Conservation (phyloP, 1,284 basidiomycete genomes). For the Polyporus tsugae region DNA sequence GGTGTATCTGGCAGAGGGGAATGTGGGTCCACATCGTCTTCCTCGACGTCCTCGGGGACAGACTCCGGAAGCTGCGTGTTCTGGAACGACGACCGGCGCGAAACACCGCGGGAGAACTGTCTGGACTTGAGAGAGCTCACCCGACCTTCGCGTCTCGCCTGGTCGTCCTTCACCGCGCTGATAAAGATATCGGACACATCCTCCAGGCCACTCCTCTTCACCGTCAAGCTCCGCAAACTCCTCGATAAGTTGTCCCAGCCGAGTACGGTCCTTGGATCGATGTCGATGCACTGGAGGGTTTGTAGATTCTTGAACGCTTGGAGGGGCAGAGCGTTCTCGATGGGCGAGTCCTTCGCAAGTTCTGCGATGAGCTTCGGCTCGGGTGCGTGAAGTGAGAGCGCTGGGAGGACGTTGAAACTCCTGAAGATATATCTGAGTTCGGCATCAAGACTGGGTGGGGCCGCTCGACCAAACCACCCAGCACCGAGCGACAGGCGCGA, state of each 20-base stretch:
- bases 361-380: conserved; percentile 74
- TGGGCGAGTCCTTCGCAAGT: conserved; percentile 75
- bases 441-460: conserved; percentile 66
- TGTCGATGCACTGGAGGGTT: conserved; percentile 76
- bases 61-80: conserved; percentile 62
- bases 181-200: conserved; percentile 86
- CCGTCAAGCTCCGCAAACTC: conserved; percentile 75
- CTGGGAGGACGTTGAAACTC: conserved; percentile 87
- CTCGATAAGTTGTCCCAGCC: conserved; percentile 87
- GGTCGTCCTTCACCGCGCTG: conserved; percentile 79
- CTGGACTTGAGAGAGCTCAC: conserved; percentile 55
- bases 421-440: conserved; percentile 90
- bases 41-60: conserved; percentile 66
- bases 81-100: conserved; percentile 58
- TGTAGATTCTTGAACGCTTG: conserved; percentile 87
- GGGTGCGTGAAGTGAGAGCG: conserved; percentile 69
- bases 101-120: conserved; percentile 50
- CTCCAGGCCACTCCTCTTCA: conserved; percentile 82
- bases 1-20: conserved; percentile 37
- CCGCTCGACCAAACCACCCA: conserved; percentile 72
- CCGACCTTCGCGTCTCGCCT: conserved; percentile 65
- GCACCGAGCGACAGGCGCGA: conserved; percentile 77
- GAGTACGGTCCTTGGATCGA: conserved; percentile 84
- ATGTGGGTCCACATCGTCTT: conserved; percentile 36
- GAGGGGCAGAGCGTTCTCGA: conserved; percentile 80